A percentile compares a stretch with the other conserved stretches of the same genome.
Evolutionary conservation across 1,284 basidiomycete genomes (phyloP).

Genomic region (Papiliotrema fonsecae): DNA sequence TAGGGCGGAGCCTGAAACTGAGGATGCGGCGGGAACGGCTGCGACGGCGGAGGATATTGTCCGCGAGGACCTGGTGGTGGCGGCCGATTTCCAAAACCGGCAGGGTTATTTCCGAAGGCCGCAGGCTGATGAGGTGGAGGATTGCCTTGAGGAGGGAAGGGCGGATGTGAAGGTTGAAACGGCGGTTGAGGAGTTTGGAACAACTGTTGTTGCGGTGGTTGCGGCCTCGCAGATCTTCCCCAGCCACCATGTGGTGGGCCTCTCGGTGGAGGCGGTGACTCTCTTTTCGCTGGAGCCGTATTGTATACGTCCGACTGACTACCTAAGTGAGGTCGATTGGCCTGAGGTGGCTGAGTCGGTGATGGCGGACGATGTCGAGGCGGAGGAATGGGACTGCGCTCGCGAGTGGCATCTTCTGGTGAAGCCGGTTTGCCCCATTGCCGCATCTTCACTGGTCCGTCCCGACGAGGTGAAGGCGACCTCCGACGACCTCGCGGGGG

Average conservation of each 20-base stretch:
- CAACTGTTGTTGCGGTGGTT: neutral
- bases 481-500: neutral
- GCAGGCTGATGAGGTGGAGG: no score
- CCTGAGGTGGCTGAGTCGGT: neutral
- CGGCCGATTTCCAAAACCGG: no score
- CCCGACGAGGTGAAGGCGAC: neutral
- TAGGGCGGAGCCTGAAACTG: neutral
- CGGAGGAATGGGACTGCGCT: constrained; percentile 9
- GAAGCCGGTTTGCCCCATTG: neutral
- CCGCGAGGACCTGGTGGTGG: no score
- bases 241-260: constrained; percentile 5
- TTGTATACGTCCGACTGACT: neutral
- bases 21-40: neutral
- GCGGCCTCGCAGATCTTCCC: neutral
- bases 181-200: no score
- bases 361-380: constrained; percentile 1
- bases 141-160: no score
- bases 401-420: neutral
- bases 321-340: neutral
- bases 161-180: no score
- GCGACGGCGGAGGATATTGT: neutral
- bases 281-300: neutral
- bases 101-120: no score
- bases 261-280: neutral
- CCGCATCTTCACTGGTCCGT: neutral